These are phyloP conservation scores for Physaria fendleri DNA, from an alignment of 345 rosid genomes.

Conservation along the genomic window DNA sequence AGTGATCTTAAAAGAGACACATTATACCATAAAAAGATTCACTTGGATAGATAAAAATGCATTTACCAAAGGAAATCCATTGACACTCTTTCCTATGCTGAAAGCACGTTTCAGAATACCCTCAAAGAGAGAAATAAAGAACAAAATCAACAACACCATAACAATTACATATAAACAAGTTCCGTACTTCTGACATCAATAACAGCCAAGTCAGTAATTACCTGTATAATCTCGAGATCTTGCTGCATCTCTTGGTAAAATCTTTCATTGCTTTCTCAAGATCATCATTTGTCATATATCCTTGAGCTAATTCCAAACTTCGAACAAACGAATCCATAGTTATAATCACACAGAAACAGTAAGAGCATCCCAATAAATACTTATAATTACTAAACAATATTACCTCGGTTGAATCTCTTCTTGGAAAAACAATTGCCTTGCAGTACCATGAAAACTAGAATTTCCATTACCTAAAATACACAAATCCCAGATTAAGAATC, in stretches of 20 bases:
- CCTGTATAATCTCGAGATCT: conserved; percentile 86
- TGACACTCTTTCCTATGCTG: conserved; percentile 92
- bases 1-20: neutral
- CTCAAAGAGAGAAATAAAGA: conserved; percentile 73
- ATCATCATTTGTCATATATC: conserved; percentile 72
- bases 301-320: conserved; percentile 51
- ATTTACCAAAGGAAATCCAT: conserved; percentile 91
- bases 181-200: too few relatives aligned
- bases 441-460: conserved; percentile 23
- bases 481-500: neutral
- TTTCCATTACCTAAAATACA: conserved; percentile 31
- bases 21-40: neutral
- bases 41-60: neutral
- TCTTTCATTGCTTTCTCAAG: conserved; percentile 75
- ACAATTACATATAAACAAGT: too few relatives aligned
- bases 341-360: neutral
- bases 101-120: conserved; percentile 48
- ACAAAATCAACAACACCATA: conserved; percentile 49
- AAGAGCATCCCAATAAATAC: neutral
- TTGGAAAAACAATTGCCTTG: conserved; percentile 40
- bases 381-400: neutral
- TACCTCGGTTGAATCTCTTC: conserved; percentile 42
- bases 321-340: neutral
- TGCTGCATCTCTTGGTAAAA: conserved; percentile 60
- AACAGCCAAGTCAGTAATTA: conserved; percentile 36